Conservation (phyloP, 2,329 filamentous ascomycete species). For the Diaporthe sp. region DNA sequence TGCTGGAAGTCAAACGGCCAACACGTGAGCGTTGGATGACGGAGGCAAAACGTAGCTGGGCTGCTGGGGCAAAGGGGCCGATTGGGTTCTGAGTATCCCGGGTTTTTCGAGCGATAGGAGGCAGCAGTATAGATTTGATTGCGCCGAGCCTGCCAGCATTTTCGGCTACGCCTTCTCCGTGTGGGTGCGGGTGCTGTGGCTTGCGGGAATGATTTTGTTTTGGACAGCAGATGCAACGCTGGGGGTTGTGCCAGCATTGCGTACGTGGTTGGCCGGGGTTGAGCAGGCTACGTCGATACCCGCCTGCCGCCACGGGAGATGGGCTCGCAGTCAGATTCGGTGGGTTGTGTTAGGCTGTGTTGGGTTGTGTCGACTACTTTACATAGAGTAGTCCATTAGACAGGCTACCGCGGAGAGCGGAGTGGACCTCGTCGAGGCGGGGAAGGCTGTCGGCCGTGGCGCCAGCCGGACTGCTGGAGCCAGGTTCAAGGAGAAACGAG, state of each 20-base stretch:
- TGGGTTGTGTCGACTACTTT: background rate
- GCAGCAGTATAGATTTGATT: conserved; percentile 28
- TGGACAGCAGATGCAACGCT: conserved; percentile 1
- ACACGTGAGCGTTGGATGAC: conserved; percentile 20
- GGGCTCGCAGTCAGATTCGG: conserved; percentile 6
- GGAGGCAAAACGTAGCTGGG: background rate
- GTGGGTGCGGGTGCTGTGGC: conserved; percentile 9
- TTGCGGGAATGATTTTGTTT: background rate
- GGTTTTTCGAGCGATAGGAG: background rate
- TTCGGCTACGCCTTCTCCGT: conserved; percentile 25
- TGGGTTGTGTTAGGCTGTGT: conserved; percentile 1
- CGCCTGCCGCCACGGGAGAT: background rate
- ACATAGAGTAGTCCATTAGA: background rate
- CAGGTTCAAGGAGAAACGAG: background rate
- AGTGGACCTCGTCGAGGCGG: conserved; percentile 26
- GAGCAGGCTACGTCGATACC: conserved; percentile 4
- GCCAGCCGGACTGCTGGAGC: conserved; percentile 29
- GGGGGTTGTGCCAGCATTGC: background rate
- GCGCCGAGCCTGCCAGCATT: background rate
- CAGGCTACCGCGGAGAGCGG: background rate
- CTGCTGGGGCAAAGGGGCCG: conserved; percentile 10
- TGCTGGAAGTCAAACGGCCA: background rate
- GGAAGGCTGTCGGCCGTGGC: conserved; percentile 35
- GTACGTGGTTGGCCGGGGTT: background rate
- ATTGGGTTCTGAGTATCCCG: conserved; percentile 10